phyloP scores from a whole-genome alignment of 768 basidiomycete genomes.

The Kwoniella pini region DNA sequence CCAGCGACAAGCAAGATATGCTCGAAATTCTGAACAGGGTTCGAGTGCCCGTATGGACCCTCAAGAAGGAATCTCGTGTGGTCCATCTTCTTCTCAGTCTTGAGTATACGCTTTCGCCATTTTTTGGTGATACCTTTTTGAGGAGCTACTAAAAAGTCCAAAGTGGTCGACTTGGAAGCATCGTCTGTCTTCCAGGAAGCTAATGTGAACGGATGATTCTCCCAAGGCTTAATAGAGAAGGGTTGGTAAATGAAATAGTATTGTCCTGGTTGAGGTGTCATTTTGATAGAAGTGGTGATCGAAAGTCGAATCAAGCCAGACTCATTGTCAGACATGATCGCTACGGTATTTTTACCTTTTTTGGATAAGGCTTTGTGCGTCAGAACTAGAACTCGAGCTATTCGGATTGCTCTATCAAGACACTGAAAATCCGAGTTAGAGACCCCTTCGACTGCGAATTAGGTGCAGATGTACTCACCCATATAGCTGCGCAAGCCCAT shows the following conservation, averaged over 20 bases:
- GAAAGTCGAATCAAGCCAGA: constrained; percentile 22
- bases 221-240: constrained; percentile 24
- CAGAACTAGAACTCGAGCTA: constrained; percentile 1
- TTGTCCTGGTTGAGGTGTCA: constrained; percentile 26
- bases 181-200: constrained; percentile 22
- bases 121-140: constrained; percentile 24
- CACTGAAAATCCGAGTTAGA: not conserved
- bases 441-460: not conserved
- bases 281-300: constrained; percentile 14
- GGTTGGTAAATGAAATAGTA: constrained; percentile 39
- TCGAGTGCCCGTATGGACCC: constrained; percentile 33
- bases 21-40: constrained; percentile 20
- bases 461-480: constrained; percentile 19
- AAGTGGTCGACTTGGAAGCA: not conserved
- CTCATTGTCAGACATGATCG: constrained; percentile 7
- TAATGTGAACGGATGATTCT: constrained; percentile 43
- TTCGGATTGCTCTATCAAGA: constrained; percentile 9
- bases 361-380: constrained; percentile 4
- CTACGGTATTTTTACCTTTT: constrained; percentile 11
- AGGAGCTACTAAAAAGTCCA: constrained; percentile 25
- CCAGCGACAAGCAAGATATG: constrained; percentile 29
- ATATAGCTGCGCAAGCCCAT: constrained; percentile 32
- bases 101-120: constrained; percentile 8
- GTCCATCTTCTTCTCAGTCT: not conserved
- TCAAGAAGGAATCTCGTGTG: constrained; percentile 24